Percentiles rank a stretch among this genome's conserved stretches.
These are phyloP conservation scores for Ophiostoma montium DNA, from an alignment of 2,329 filamentous ascomycete species.

Conservation along the genomic window DNA sequence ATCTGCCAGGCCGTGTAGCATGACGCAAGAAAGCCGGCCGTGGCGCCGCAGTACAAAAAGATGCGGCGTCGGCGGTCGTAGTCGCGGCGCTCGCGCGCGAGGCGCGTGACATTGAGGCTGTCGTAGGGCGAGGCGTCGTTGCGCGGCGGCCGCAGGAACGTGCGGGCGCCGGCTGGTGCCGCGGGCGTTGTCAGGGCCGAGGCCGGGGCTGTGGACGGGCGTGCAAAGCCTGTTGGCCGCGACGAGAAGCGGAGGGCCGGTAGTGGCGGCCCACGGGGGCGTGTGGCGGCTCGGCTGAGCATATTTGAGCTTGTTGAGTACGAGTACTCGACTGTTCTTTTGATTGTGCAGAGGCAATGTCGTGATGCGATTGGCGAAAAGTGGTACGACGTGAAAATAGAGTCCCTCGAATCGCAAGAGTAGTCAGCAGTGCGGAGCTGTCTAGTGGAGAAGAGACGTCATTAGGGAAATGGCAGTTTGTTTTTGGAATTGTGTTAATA, in stretches of 20 bases:
- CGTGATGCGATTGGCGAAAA: not conserved
- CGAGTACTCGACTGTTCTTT: too few relatives aligned
- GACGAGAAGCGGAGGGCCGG: constrained; percentile 10
- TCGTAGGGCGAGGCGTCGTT: constrained; percentile 22
- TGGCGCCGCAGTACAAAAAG: constrained; percentile 36
- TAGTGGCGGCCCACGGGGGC: not conserved
- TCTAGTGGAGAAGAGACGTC: too few relatives aligned
- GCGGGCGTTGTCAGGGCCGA: constrained; percentile 9
- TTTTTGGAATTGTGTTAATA: too few relatives aligned
- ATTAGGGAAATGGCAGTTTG: too few relatives aligned
- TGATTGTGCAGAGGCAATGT: too few relatives aligned
- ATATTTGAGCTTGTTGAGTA: not conserved
- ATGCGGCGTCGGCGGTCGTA: constrained; percentile 37
- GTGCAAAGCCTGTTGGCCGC: not conserved
- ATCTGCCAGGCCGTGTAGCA: constrained; percentile 39
- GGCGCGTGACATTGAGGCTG: constrained; percentile 34
- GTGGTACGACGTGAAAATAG: not conserved
- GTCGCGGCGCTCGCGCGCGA: constrained; percentile 31
- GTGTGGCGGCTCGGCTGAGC: not conserved
- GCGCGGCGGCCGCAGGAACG: constrained; percentile 20
- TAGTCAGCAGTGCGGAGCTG: not conserved
- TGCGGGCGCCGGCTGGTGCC: constrained; percentile 15
- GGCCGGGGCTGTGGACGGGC: not conserved
- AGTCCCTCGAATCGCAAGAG: not conserved
- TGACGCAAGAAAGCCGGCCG: constrained; percentile 35